A percentile compares a stretch with the other conserved stretches of the same genome.
phyloP scores from a whole-genome alignment of 129 eudicot genomes.

The Saposhnikovia divaricata region DNA sequence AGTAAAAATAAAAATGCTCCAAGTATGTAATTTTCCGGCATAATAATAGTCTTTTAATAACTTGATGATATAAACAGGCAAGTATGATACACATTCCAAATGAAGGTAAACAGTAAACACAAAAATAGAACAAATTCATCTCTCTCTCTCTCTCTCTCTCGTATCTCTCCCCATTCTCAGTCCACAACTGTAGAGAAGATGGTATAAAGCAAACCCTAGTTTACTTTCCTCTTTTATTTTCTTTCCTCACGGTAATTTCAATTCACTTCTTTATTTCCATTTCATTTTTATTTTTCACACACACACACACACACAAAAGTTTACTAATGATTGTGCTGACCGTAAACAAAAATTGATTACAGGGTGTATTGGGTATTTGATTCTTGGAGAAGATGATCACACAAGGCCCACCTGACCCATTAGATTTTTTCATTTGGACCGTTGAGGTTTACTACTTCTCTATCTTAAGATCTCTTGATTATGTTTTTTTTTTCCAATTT shows the following conservation, averaged over 20 bases:
- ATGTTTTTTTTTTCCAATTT: neutral
- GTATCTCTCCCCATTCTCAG: neutral
- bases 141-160: neutral
- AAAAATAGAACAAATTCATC: neutral
- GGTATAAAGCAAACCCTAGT: neutral
- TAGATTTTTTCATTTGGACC: conserved; percentile 93
- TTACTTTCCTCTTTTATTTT: neutral
- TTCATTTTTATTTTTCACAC: neutral
- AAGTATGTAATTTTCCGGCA: too few relatives aligned
- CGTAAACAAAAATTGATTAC: neutral
- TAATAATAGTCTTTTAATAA: too few relatives aligned
- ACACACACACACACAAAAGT: neutral
- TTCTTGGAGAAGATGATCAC: conserved; percentile 69
- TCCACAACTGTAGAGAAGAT: neutral
- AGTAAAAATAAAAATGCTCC: too few relatives aligned
- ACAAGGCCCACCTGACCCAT: conserved; percentile 85
- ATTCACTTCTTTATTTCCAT: neutral
- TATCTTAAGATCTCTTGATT: neutral
- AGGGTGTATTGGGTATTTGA: conserved; percentile 13
- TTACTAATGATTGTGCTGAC: neutral
- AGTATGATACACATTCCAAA: neutral
- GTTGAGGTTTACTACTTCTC: conserved; percentile 46
- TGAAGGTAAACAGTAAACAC: neutral
- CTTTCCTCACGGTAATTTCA: neutral
- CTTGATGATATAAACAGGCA: too few relatives aligned